Evolutionary conservation across 257 asterid genomes (phyloP).

Genomic region (Solanum commersonii): DNA sequence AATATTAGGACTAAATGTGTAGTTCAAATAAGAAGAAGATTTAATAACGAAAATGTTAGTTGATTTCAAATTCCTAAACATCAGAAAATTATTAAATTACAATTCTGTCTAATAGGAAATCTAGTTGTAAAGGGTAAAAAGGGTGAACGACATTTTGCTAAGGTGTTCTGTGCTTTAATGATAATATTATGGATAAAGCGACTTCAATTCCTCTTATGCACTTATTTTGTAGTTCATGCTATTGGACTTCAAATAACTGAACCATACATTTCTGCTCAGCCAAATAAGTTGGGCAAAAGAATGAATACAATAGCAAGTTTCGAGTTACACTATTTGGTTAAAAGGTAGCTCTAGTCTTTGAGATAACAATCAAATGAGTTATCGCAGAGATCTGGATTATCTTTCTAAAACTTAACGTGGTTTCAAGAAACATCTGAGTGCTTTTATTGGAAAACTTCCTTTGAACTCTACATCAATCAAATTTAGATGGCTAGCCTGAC

Average conservation of each 20-base stretch:
- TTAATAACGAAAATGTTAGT: background rate
- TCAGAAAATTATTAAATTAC: background rate
- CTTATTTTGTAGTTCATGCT: background rate
- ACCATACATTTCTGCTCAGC: background rate
- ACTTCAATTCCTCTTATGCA: background rate
- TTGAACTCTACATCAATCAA: background rate
- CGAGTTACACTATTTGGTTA: background rate
- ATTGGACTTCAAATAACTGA: background rate
- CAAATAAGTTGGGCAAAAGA: background rate
- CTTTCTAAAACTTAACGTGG: background rate
- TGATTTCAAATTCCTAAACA: background rate
- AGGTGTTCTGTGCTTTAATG: background rate
- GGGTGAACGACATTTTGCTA: background rate
- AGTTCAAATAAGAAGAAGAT: background rate
- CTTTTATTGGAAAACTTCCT: background rate
- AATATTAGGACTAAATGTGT: background rate
- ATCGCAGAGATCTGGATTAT: background rate
- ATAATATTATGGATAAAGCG: background rate
- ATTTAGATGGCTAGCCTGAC: background rate
- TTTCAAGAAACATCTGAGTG: background rate
- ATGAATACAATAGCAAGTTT: background rate
- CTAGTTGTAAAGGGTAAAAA: background rate
- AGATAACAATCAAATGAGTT: background rate
- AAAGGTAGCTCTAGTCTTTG: background rate
- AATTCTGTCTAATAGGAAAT: background rate